A percentile compares a stretch with the other conserved stretches of the same genome.
These are phyloP conservation scores for Candida sp. DNA, from an alignment of 1,139 yeast genomes.

Conservation along the genomic window DNA sequence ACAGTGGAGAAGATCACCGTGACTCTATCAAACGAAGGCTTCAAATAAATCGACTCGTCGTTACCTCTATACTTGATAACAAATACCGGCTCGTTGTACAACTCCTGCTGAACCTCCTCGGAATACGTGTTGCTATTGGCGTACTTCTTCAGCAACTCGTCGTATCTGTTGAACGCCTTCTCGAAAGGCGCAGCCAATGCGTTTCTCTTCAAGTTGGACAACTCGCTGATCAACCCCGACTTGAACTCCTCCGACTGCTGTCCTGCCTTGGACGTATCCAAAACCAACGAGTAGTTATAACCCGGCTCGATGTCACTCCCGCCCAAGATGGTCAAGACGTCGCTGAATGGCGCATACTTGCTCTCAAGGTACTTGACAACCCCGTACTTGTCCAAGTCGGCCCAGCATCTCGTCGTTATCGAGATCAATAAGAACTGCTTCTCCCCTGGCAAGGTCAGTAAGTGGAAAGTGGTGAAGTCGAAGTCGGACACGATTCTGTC, in stretches of 20 bases:
- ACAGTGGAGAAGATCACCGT: constrained; percentile 95
- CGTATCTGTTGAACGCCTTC: constrained; percentile 81
- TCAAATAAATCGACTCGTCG: constrained; percentile 88
- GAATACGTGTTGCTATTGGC: constrained; percentile 51
- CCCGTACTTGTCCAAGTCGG: constrained; percentile 72
- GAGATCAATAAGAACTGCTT: constrained; percentile 71
- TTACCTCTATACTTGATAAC: constrained; percentile 84
- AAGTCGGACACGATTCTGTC: constrained; percentile 94
- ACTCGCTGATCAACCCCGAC: constrained; percentile 57
- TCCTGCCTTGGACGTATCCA: constrained; percentile 59
- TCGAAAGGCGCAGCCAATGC: constrained; percentile 95
- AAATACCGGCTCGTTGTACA: constrained; percentile 61
- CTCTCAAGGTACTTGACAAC: constrained; percentile 47
- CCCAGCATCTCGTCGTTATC: constrained; percentile 77
- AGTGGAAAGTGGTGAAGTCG: constrained; percentile 93
- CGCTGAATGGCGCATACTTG: constrained; percentile 40
- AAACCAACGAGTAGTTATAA: constrained; percentile 77
- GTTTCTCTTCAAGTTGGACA: constrained; percentile 81
- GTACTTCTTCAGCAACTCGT: constrained; percentile 62
- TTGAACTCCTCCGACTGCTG: constrained; percentile 48
- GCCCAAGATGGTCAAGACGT: constrained; percentile 30
- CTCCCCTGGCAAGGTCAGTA: constrained; percentile 75
- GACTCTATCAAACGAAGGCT: constrained; percentile 94
- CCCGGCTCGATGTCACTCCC: constrained; percentile 63
- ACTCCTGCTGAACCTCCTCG: constrained; percentile 53